Conservation (phyloP, 805 yeast species). For the Torulaspora quercuum region DNA sequence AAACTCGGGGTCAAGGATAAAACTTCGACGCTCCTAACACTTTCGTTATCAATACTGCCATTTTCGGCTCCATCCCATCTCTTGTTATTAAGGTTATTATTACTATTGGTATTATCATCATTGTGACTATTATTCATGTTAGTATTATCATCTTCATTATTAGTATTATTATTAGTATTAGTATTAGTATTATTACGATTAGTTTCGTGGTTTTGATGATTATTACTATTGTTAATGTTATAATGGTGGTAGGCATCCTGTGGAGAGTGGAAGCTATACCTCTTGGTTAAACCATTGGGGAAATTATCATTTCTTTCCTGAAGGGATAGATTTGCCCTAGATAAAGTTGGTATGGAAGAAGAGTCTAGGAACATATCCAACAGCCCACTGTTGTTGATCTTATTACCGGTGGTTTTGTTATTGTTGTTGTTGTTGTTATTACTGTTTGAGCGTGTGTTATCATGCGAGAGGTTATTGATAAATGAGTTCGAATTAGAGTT, state of each 20-base stretch:
- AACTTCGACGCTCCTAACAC: constrained; percentile 38
- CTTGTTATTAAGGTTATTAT: constrained; percentile 3
- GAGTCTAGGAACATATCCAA: constrained; percentile 40
- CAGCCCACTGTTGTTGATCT: no score
- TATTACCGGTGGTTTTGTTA: constrained; percentile 12
- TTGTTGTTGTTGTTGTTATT: constrained; percentile 11
- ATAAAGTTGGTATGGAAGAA: constrained; percentile 24
- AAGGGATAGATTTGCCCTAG: constrained; percentile 20
- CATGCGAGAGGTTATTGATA: constrained; percentile 2
- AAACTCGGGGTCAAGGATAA: constrained; percentile 42
- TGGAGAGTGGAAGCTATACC: constrained; percentile 10
- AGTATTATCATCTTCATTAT: constrained; percentile 2
- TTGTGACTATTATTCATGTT: constrained; percentile 5
- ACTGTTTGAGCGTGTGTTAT: constrained; percentile 2
- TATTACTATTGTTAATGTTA: constrained; percentile 7
- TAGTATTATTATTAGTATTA: constrained; percentile 11
- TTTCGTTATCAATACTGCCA: constrained; percentile 19
- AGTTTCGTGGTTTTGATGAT: neutral
- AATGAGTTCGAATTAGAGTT: constrained; percentile 5
- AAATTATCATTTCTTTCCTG: constrained; percentile 17
- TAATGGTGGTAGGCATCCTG: constrained; percentile 8
- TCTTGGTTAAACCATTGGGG: constrained; percentile 4
- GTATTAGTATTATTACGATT: constrained; percentile 2
- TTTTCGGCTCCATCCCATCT: constrained; percentile 11
- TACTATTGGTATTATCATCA: constrained; percentile 2